These are phyloP conservation scores for Corinectria fuckeliana DNA, from an alignment of 2,329 filamentous ascomycete genomes.

Conservation along the genomic window DNA sequence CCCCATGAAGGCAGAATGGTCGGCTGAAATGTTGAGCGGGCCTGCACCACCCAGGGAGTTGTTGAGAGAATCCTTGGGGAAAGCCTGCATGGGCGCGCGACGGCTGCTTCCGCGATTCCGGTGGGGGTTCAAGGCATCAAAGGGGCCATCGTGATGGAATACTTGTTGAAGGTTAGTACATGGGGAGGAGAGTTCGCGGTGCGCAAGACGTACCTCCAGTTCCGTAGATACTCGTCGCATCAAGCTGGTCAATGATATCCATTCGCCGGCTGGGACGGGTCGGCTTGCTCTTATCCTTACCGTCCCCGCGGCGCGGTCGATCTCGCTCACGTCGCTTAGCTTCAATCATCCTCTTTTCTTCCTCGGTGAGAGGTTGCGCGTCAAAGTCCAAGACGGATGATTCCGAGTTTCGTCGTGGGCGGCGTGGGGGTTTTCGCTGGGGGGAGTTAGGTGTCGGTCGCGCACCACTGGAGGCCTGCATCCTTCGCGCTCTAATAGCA, in stretches of 20 bases:
- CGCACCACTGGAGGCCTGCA: slow-evolving; percentile 44
- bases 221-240: slow-evolving; percentile 95
- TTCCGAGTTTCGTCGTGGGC: slow-evolving; percentile 78
- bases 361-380: slow-evolving; percentile 65
- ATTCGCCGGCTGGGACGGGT: slow-evolving; percentile 61
- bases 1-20: slow-evolving; percentile 89
- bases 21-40: slow-evolving; percentile 79
- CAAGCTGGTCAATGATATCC: slow-evolving; percentile 95
- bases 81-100: slow-evolving; percentile 93
- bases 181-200: too few species aligned
- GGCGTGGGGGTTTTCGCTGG: slow-evolving; percentile 52
- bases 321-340: slow-evolving; percentile 41
- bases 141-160: slow-evolving; percentile 97
- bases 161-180: slow-evolving; percentile 59
- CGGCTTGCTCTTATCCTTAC: slow-evolving; percentile 57
- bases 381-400: slow-evolving; percentile 70
- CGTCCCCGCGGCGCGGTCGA: slow-evolving; percentile 31
- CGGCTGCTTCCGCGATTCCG: slow-evolving; percentile 85
- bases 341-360: slow-evolving; percentile 51
- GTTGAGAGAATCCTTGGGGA: slow-evolving; percentile 90
- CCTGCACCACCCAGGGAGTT: slow-evolving; percentile 89
- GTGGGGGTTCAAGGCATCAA: slow-evolving; percentile 94
- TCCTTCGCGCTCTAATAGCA: slow-evolving; percentile 58
- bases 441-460: slow-evolving; percentile 46
- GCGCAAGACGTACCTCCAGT: slow-evolving; percentile 74